Base-by-base conservation (phyloP, 2,329 filamentous ascomycete species). In the Xylariomycetidae sp. region DNA sequence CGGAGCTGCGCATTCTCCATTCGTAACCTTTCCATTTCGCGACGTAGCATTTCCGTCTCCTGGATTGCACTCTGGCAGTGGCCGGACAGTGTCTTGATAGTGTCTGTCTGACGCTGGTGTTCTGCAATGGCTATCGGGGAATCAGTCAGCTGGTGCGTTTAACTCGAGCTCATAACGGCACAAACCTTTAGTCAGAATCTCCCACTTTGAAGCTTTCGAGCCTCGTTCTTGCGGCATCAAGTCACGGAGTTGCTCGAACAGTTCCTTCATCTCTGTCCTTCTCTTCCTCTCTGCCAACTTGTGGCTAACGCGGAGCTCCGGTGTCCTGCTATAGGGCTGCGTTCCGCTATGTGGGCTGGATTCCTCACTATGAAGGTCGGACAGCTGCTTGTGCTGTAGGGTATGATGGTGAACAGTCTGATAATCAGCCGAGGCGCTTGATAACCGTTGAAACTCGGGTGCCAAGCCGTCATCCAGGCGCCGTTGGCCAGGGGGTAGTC, bases 131-230 rank as follows among this genome's bases (percentile, higher is more conserved):
- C 76, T 79, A 20, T n/a, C 17, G 13, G 1, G 18, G 2, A 27
- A 29, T 57, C 17, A 56, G 42, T 34, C 15, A n/a, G 10, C 13
- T 30, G 8, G 12, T 15, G 12, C n/a, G 20, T 6, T 10, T 12
- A 14, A 29, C n/a, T n/a, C n/a, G n/a, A n/a, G n/a, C n/a, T n/a
- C n/a, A n/a, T n/a, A n/a, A n/a, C 28, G 15, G n/a, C 18, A 15
- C 13, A 20, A 6, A 89, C 85, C 83, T 68, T 90, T 90, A 3
- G 83, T 88, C 12, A 93, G 56, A 30, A 90, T 88, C 49, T 93
- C 85, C 85, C 85, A 93, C 49, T 93, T 93, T 46, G 84, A 89
- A 0, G 85, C 85, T 56, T 92, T 93, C 16, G 82, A 82, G 2
- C 85, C 85, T 12, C 85, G 76, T 49, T 86, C 85, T 47, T 87